phyloP scores from a whole-genome alignment of 2,329 filamentous ascomycete species.

The Neofusicoccum cordaticola region DNA sequence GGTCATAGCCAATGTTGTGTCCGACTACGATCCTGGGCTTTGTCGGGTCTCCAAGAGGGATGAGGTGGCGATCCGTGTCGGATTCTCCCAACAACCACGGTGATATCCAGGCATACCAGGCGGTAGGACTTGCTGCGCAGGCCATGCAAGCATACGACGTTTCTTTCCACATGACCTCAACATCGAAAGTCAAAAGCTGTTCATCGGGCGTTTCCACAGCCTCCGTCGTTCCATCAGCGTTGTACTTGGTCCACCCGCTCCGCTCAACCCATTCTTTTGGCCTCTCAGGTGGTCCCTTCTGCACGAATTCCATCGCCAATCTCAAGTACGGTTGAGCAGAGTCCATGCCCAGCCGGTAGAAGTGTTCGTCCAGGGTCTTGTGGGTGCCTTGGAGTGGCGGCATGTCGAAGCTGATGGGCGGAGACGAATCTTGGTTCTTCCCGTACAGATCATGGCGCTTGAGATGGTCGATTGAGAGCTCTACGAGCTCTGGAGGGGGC shows the following conservation, averaged over 20 bases:
- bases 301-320: slow-evolving; percentile 71
- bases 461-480: slow-evolving; percentile 79
- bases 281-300: slow-evolving; percentile 55
- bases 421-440: slow-evolving; percentile 75
- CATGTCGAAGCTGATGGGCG: slow-evolving; percentile 80
- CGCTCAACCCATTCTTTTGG: slow-evolving; percentile 70
- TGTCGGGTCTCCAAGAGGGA: slow-evolving; percentile 77
- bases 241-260: slow-evolving; percentile 95
- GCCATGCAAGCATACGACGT: slow-evolving; percentile 95
- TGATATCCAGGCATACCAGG: slow-evolving; percentile 97
- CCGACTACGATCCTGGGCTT: slow-evolving; percentile 78
- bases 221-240: slow-evolving; percentile 69
- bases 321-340: slow-evolving; percentile 80
- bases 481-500: slow-evolving; percentile 69
- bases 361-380: slow-evolving; percentile 85
- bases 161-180: slow-evolving; percentile 94
- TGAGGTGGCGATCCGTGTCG: slow-evolving; percentile 71
- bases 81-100: slow-evolving; percentile 90
- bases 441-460: slow-evolving; percentile 80
- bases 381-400: slow-evolving; percentile 68
- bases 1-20: slow-evolving; percentile 94
- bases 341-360: slow-evolving; percentile 81
- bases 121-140: slow-evolving; percentile 80
- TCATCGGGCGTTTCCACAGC: slow-evolving; percentile 74
- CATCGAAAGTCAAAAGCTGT: slow-evolving; percentile 84